Evolutionary conservation across 192 early-diverging fungal genomes (phyloP).

Genomic region (Coemansia sp.): DNA sequence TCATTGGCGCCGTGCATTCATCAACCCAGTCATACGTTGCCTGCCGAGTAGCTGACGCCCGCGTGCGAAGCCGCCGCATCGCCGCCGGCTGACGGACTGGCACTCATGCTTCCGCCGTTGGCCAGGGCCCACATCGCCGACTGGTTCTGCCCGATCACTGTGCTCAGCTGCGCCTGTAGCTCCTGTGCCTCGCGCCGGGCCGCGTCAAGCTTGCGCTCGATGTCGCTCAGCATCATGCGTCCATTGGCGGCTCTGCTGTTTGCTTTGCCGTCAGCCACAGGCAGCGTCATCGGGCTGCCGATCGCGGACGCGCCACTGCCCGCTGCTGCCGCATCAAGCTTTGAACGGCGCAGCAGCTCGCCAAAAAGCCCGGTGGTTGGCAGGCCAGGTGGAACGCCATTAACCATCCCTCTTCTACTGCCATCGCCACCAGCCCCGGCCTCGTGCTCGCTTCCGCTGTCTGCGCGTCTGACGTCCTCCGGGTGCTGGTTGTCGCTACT

Average conservation of each 20-base stretch:
- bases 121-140: slow-evolving; percentile 40
- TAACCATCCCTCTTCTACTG: slow-evolving; percentile 13
- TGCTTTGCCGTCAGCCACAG: not conserved
- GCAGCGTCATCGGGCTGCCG: not conserved
- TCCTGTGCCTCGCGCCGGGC: slow-evolving; percentile 44
- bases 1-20: too few species aligned
- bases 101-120: slow-evolving; percentile 12
- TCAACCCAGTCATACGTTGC: slow-evolving; percentile 1
- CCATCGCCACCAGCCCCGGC: not conserved
- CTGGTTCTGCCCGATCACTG: slow-evolving; percentile 51
- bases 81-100: slow-evolving; percentile 9
- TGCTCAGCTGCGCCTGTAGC: slow-evolving; percentile 48
- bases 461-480: not conserved
- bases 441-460: slow-evolving; percentile 13
- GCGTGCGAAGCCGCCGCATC: slow-evolving; percentile 6
- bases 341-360: slow-evolving; percentile 43
- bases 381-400: slow-evolving; percentile 40
- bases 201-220: slow-evolving; percentile 39
- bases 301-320: not conserved
- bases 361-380: slow-evolving; percentile 48
- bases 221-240: slow-evolving; percentile 41
- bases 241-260: slow-evolving; percentile 16
- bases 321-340: slow-evolving; percentile 11
- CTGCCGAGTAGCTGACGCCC: slow-evolving; percentile 11
- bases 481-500: not conserved